Evolutionary conservation across 257 asterid genomes (phyloP).

Genomic region (Solanum paucissectum): DNA sequence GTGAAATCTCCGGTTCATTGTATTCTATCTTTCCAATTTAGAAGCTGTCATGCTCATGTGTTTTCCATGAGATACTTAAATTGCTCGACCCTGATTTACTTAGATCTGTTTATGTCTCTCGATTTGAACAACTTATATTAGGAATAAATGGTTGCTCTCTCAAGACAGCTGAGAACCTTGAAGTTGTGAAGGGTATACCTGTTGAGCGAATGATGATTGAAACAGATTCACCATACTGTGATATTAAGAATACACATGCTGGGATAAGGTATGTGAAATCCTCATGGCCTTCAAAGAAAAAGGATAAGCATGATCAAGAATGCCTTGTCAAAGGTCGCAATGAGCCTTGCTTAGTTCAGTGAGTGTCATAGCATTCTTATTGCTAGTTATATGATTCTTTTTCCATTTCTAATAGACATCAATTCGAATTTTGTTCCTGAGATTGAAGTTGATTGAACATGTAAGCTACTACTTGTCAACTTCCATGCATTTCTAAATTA

Average conservation of each 20-base stretch:
- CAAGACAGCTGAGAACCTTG: slow-evolving; percentile 73
- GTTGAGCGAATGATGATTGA: slow-evolving; percentile 79
- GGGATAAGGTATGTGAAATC: slow-evolving; percentile 69
- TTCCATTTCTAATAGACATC: background rate
- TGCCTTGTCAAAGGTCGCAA: slow-evolving; percentile 91
- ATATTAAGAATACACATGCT: slow-evolving; percentile 82
- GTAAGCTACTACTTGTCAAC: background rate
- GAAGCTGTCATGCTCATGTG: slow-evolving; percentile 1
- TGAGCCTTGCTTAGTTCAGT: slow-evolving; percentile 92
- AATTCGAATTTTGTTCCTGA: background rate
- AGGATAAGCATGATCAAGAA: slow-evolving; percentile 68
- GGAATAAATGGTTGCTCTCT: slow-evolving; percentile 91
- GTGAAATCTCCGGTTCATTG: slow-evolving; percentile 20
- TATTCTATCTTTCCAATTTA: background rate
- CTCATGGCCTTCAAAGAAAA: slow-evolving; percentile 81
- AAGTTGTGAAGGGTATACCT: slow-evolving; percentile 80
- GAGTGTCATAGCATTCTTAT: slow-evolving; percentile 15
- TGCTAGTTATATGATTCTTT: background rate
- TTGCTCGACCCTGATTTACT: background rate
- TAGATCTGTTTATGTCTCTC: background rate
- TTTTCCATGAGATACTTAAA: background rate
- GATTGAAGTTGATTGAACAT: background rate
- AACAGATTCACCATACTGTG: slow-evolving; percentile 96
- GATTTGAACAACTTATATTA: slow-evolving; percentile 8
- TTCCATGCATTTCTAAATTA: background rate